phyloP scores from a whole-genome alignment of 108 stramenopile genomes.

The Aurantiochytrium sp. region DNA sequence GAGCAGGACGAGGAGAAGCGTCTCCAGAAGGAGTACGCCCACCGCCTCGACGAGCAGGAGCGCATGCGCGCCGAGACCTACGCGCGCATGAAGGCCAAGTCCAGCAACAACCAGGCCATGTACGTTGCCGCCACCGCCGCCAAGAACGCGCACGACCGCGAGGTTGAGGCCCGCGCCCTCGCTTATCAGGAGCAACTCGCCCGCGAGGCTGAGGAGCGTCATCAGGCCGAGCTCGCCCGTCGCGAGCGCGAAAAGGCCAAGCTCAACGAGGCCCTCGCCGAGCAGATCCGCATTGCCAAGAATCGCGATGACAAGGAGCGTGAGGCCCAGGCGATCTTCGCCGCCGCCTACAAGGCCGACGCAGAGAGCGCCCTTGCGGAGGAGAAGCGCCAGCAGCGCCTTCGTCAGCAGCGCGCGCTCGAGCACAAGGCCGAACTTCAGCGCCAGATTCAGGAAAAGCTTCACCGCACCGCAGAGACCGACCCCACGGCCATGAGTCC shows the following conservation, averaged over 20 bases:
- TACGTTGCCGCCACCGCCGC: slow-evolving; percentile 21
- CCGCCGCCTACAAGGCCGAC: neutral
- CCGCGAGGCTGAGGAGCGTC: neutral
- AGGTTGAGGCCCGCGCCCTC: neutral
- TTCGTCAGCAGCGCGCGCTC: neutral
- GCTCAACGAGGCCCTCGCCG: slow-evolving; percentile 17
- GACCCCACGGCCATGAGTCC: neutral
- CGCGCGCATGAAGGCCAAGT: slow-evolving; percentile 21
- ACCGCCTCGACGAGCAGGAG: slow-evolving; percentile 26
- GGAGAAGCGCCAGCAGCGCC: neutral
- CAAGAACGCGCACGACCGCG: neutral
- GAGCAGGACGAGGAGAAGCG: slow-evolving; percentile 28
- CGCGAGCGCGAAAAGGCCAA: slow-evolving; percentile 14
- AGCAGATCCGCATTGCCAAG: neutral
- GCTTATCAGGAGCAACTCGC: neutral
- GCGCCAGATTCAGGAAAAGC: slow-evolving; percentile 18
- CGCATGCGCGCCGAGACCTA: slow-evolving; percentile 19
- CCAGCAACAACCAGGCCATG: slow-evolving; percentile 1
- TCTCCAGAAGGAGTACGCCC: neutral
- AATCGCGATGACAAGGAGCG: neutral
- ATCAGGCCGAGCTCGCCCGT: neutral
- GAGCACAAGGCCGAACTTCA: neutral
- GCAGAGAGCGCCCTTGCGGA: neutral
- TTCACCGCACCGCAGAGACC: neutral
- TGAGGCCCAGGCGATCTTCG: neutral